Conservation (phyloP, 2,329 filamentous ascomycete genomes). For the Blastomyces silverae region DNA sequence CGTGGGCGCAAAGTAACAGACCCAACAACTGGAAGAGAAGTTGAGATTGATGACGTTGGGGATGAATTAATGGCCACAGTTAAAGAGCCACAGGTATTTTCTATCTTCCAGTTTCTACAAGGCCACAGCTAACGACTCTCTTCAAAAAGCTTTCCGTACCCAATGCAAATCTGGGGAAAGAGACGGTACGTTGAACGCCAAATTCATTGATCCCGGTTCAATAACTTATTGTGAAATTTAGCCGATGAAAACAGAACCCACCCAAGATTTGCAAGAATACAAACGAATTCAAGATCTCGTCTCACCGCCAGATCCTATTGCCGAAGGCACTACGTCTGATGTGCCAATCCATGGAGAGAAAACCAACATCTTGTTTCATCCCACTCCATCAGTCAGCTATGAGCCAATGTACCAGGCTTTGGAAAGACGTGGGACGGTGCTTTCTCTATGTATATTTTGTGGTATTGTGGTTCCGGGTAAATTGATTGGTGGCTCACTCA, state of each 20-base stretch:
- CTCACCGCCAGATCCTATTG: constrained; percentile 79
- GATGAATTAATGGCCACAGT: constrained; percentile 62
- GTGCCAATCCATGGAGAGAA: constrained; percentile 95
- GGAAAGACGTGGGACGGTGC: constrained; percentile 64
- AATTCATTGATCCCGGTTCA: constrained; percentile 12
- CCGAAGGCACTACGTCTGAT: constrained; percentile 76
- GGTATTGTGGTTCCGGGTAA: constrained; percentile 70
- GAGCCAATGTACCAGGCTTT: constrained; percentile 76
- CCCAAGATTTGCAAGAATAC: constrained; percentile 72
- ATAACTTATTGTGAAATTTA: constrained; percentile 24
- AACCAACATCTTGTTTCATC: constrained; percentile 93
- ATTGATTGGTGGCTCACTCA: constrained; percentile 68
- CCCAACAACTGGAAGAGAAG: constrained; percentile 77
- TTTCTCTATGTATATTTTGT: constrained; percentile 65
- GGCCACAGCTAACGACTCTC: constrained; percentile 14
- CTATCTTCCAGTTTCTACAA: not conserved
- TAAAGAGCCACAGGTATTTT: constrained; percentile 60
- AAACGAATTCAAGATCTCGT: constrained; percentile 80
- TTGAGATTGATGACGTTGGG: constrained; percentile 77
- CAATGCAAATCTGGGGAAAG: constrained; percentile 77
- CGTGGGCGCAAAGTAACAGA: constrained; percentile 65
- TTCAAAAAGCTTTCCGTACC: constrained; percentile 59
- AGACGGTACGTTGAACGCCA: constrained; percentile 46
- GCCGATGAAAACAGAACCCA: constrained; percentile 62
- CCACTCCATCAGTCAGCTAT: constrained; percentile 81